These are phyloP conservation scores for Flagelloscypha sp. DNA, from an alignment of 768 basidiomycete species.

Conservation along the genomic window DNA sequence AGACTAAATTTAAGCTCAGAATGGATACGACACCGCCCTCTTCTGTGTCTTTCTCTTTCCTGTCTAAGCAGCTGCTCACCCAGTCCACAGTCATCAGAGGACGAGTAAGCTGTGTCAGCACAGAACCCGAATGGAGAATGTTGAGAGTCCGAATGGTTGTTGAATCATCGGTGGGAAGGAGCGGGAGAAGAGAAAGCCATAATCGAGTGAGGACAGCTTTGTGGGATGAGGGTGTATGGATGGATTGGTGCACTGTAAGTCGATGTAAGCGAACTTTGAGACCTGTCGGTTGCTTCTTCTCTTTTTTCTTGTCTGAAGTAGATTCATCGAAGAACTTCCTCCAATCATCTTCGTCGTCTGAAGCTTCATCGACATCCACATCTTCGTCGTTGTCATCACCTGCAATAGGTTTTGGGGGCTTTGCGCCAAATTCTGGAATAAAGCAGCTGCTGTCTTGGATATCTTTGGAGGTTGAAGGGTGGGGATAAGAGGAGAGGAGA, in stretches of 20 bases:
- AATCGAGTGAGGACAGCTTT: conserved; percentile 70
- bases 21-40: no score
- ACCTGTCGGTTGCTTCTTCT: conserved; percentile 28
- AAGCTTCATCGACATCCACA: conserved; percentile 22
- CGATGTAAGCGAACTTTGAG: conserved; percentile 43
- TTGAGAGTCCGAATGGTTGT: conserved; percentile 50
- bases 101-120: conserved; percentile 76
- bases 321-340: conserved; percentile 77
- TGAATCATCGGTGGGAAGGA: conserved; percentile 30
- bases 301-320: conserved; percentile 18
- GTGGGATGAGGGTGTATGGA: conserved; percentile 73
- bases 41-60: no score
- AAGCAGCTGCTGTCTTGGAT: conserved; percentile 73
- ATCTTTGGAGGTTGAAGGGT: conserved; percentile 56
- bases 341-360: conserved; percentile 59
- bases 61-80: conserved; percentile 80
- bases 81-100: conserved; percentile 86
- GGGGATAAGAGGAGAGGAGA: conserved; percentile 43
- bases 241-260: conserved; percentile 66
- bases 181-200: conserved; percentile 71
- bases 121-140: conserved; percentile 74
- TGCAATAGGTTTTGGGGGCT: conserved; percentile 45
- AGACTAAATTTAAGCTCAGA: no score
- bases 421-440: conserved; percentile 57
- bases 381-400: conserved; percentile 25